Percentiles rank a stretch among this genome's conserved stretches.
phyloP scores from a whole-genome alignment of 208 protist genomes.

The Wallacemonas collosoma region DNA sequence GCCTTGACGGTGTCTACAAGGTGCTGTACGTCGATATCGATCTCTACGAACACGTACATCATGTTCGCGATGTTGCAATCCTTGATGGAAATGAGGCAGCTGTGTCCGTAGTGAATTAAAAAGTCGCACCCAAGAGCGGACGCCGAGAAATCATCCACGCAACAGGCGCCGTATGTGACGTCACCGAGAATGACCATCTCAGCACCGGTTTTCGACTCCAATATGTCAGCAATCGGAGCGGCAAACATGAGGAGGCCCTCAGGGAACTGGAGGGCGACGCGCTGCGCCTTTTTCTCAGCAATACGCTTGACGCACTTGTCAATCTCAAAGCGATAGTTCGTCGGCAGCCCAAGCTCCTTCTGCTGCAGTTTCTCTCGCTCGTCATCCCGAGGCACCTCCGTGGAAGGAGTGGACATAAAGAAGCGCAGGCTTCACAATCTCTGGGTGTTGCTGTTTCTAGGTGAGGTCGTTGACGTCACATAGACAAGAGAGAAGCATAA shows the following conservation, averaged over 20 bases:
- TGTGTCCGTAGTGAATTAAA: constrained; percentile 99
- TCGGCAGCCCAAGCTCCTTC: constrained; percentile 77
- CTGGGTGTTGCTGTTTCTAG: too few relatives aligned
- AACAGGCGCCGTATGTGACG: constrained; percentile 99
- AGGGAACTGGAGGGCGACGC: constrained; percentile 98
- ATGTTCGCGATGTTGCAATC: constrained; percentile 93
- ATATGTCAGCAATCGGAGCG: constrained; percentile 96
- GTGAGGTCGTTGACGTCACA: too few relatives aligned
- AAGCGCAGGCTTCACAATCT: neutral
- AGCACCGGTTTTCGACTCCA: constrained; percentile 88
- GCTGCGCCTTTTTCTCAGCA: constrained; percentile 73
- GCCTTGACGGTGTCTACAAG: constrained; percentile 95
- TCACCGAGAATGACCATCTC: constrained; percentile 98
- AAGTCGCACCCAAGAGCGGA: constrained; percentile 96
- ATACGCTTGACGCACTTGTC: constrained; percentile 97
- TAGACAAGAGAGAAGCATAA: too few relatives aligned
- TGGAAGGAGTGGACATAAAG: constrained; percentile 5
- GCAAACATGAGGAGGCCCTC: constrained; percentile 98
- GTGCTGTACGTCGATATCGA: constrained; percentile 97
- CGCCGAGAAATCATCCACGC: constrained; percentile 98
- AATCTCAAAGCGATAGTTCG: constrained; percentile 99
- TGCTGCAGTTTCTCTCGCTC: constrained; percentile 17
- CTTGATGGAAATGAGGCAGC: constrained; percentile 95
- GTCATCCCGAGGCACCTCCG: constrained; percentile 4
- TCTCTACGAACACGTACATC: constrained; percentile 99